phyloP scores from a whole-genome alignment of 176 grass and related monocot species.

The Coix lacrymajobi region DNA sequence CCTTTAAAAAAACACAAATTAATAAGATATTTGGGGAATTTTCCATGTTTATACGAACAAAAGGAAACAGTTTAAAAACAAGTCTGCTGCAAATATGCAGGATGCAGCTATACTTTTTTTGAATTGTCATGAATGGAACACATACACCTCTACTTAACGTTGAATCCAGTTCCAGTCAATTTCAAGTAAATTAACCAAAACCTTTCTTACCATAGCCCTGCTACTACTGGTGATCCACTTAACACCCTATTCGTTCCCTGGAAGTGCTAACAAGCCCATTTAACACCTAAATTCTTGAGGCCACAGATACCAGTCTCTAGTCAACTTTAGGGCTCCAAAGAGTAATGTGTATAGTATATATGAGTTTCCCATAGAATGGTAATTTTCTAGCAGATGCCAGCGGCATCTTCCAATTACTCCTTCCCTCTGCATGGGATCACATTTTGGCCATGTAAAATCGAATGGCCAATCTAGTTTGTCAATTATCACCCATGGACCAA shows the following conservation, averaged over 20 bases:
- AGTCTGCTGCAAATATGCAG: neutral
- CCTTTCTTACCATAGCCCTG: neutral
- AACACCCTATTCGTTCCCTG: neutral
- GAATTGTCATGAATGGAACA: neutral
- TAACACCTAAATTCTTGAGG: neutral
- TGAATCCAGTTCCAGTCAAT: neutral
- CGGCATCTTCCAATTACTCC: neutral
- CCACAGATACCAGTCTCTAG: neutral
- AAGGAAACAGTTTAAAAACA: neutral
- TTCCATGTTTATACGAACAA: neutral
- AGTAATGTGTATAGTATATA: neutral
- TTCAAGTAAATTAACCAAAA: neutral
- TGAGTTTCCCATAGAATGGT: neutral
- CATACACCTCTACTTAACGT: neutral
- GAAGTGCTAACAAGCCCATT: neutral
- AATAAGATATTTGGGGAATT: neutral
- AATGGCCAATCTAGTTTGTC: neutral
- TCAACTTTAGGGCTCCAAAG: neutral
- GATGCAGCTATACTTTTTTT: neutral
- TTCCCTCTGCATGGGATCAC: neutral
- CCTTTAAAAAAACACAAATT: slow-evolving; percentile 41
- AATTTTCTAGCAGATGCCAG: neutral
- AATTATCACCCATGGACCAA: neutral
- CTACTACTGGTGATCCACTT: neutral
- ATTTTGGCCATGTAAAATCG: neutral